These are phyloP conservation scores for Ocimum tenuiflorum DNA, from an alignment of 257 asterid genomes.

Conservation along the genomic window DNA sequence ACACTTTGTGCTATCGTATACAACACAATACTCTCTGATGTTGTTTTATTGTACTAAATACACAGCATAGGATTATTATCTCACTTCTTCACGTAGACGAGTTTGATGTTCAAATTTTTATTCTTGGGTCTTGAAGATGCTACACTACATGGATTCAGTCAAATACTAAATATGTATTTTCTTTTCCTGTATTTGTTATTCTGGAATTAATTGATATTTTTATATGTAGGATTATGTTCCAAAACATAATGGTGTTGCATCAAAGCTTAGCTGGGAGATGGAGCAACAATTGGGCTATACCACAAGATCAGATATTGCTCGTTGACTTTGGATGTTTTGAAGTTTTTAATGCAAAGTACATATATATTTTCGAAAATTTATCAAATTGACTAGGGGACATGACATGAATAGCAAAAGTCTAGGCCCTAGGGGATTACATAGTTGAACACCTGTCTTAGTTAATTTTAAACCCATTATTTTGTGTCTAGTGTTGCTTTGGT, in stretches of 20 bases:
- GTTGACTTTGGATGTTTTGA: constrained; percentile 36
- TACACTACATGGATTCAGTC: too few relatives aligned
- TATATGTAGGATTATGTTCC: constrained; percentile 60
- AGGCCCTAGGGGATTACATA: constrained; percentile 18
- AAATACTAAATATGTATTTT: too few relatives aligned
- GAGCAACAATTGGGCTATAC: constrained; percentile 76
- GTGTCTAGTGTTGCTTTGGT: neutral
- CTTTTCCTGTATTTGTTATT: too few relatives aligned
- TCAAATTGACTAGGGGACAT: neutral
- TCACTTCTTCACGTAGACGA: too few relatives aligned
- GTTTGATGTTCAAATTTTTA: too few relatives aligned
- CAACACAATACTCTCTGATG: too few relatives aligned
- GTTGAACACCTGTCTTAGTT: constrained; percentile 9
- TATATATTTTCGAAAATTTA: neutral
- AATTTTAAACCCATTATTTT: constrained; percentile 9
- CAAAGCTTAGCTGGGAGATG: constrained; percentile 84
- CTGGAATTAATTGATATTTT: too few relatives aligned
- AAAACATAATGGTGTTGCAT: constrained; percentile 40
- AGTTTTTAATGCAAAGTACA: constrained; percentile 18
- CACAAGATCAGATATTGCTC: constrained; percentile 64
- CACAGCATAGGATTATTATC: too few relatives aligned
- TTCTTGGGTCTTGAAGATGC: too few relatives aligned
- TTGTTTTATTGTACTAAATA: too few relatives aligned
- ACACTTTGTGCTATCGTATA: too few relatives aligned
- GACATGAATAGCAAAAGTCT: constrained; percentile 8